A percentile compares a stretch with the other conserved stretches of the same genome.
Evolutionary conservation across 768 basidiomycete species (phyloP).

Genomic region (Rhodotorula diobovata): DNA sequence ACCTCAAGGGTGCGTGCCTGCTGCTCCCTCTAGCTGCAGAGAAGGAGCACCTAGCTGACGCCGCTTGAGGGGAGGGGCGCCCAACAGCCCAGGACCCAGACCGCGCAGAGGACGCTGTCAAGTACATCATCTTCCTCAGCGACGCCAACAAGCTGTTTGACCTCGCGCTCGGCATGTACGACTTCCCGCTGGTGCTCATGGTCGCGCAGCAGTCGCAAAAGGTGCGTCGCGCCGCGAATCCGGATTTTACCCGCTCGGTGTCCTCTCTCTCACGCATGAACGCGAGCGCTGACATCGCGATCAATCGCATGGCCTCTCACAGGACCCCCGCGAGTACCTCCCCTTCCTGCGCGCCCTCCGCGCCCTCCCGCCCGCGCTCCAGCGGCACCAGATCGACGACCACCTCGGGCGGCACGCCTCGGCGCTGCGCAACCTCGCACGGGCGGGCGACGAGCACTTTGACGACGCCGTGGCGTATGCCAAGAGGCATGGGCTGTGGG

Average conservation of each 20-base stretch:
- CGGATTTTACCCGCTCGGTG: background rate
- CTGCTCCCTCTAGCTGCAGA: background rate
- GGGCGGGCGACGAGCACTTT: conserved; percentile 70
- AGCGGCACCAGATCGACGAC: conserved; percentile 87
- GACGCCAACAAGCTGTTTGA: conserved; percentile 88
- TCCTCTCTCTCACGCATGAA: background rate
- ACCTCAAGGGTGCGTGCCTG: conserved; percentile 62
- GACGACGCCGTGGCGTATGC: conserved; percentile 75
- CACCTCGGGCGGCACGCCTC: conserved; percentile 70
- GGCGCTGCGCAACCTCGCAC: conserved; percentile 68
- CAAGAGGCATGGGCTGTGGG: conserved; percentile 70
- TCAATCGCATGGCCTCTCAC: background rate
- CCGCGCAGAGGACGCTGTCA: conserved; percentile 90
- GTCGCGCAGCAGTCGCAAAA: conserved; percentile 96
- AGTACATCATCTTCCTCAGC: conserved; percentile 96
- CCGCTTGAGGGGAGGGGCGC: background rate
- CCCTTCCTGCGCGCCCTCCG: conserved; percentile 91
- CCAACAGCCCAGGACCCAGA: conserved; percentile 62
- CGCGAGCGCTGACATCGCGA: conserved; percentile 1
- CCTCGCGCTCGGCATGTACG: conserved; percentile 96
- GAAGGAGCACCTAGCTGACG: background rate
- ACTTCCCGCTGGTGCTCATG: conserved; percentile 91
- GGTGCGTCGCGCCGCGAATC: conserved; percentile 58
- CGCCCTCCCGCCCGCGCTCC: conserved; percentile 71
- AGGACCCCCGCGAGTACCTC: conserved; percentile 97